phyloP scores from a whole-genome alignment of 805 yeast species.

The Teunomyces atbi region DNA sequence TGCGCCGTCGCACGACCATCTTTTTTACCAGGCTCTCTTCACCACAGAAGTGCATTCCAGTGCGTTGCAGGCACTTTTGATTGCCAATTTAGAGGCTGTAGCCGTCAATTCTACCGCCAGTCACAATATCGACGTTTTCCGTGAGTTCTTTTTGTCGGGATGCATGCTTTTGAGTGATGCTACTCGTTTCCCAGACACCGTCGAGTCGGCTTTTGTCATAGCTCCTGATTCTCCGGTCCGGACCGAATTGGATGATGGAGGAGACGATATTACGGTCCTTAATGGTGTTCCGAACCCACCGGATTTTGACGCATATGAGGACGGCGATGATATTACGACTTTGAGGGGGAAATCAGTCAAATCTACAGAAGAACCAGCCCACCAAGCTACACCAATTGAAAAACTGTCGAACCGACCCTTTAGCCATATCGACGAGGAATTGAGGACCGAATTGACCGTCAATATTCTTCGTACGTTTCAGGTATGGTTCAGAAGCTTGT shows the following conservation, averaged over 20 bases:
- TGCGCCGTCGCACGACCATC: conserved; percentile 15
- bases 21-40: conserved; percentile 21
- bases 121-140: conserved; percentile 10
- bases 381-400: no score
- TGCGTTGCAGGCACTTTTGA: conserved; percentile 21
- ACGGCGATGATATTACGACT: conserved; percentile 22
- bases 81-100: conserved; percentile 18
- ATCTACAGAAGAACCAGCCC: not conserved
- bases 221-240: not conserved
- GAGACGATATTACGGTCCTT: conserved; percentile 22
- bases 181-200: conserved; percentile 12
- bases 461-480: conserved; percentile 23
- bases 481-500: conserved; percentile 20
- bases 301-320: conserved; percentile 10
- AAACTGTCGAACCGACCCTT: conserved; percentile 6
- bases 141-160: conserved; percentile 20
- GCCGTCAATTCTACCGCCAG: conserved; percentile 36
- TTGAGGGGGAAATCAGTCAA: conserved; percentile 11
- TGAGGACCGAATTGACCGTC: conserved; percentile 19
- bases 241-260: conserved; percentile 14
- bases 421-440: conserved; percentile 19
- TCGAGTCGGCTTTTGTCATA: not conserved
- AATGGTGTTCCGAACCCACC: conserved; percentile 10
- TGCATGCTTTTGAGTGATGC: conserved; percentile 19
- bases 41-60: conserved; percentile 23